phyloP scores from a whole-genome alignment of 2,329 filamentous ascomycete species.

The Mycocentrospora acerina region DNA sequence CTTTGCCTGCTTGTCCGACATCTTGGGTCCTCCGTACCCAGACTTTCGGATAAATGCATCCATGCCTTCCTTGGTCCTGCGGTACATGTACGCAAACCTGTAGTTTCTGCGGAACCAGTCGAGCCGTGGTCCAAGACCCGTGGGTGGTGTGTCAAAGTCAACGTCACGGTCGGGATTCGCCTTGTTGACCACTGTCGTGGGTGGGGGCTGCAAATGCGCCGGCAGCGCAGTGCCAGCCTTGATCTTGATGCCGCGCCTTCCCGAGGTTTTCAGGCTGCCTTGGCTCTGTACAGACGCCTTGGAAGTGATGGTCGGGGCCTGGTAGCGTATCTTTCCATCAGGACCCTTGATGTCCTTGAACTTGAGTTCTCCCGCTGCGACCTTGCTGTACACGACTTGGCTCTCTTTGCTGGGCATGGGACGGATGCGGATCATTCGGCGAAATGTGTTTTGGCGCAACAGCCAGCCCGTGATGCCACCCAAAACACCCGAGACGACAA shows the following conservation, averaged over 20 bases:
- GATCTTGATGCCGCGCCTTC: constrained; percentile 20
- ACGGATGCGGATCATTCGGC: constrained; percentile 41
- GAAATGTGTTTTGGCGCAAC: constrained; percentile 40
- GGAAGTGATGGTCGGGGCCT: constrained; percentile 18
- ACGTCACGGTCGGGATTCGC: constrained; percentile 20
- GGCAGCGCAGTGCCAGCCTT: constrained; percentile 26
- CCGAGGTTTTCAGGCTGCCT: constrained; percentile 15
- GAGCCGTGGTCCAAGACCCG: constrained; percentile 21
- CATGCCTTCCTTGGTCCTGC: constrained; percentile 14
- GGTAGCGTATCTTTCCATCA: constrained; percentile 32
- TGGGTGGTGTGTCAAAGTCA: constrained; percentile 24
- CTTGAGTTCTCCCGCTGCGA: constrained; percentile 28
- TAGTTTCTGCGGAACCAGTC: constrained; percentile 32
- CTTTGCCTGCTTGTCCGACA: constrained; percentile 21
- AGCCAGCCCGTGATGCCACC: constrained; percentile 43
- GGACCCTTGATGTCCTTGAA: constrained; percentile 22
- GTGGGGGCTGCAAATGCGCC: constrained; percentile 21
- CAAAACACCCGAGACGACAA: constrained; percentile 51
- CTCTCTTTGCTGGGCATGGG: constrained; percentile 23
- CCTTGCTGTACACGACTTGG: constrained; percentile 29
- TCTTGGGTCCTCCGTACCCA: constrained; percentile 20
- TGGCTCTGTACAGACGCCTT: constrained; percentile 6
- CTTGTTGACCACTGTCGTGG: constrained; percentile 13
- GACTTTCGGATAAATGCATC: constrained; percentile 13
- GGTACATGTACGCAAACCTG: constrained; percentile 18